Evolutionary conservation across 169 alveolate genomes (phyloP).

Genomic region (Cryptosporidium muris): DNA sequence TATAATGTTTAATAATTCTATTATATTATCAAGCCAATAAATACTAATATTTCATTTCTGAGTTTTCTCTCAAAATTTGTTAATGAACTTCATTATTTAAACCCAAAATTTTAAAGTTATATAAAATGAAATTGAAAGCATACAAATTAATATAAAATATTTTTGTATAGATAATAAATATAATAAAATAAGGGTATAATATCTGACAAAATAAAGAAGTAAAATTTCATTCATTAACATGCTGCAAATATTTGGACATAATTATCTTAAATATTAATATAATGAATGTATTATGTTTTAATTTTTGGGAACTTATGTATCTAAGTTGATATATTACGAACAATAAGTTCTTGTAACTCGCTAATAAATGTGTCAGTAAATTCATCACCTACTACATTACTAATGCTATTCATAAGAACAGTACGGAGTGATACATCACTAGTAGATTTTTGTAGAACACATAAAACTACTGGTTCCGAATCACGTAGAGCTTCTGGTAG

Average conservation of each 20-base stretch:
- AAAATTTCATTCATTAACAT: no score
- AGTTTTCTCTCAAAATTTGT: no score
- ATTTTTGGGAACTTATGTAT: no score
- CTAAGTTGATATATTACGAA: constrained; percentile 16
- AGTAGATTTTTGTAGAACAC: constrained; percentile 65
- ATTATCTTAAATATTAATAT: no score
- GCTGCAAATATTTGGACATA: no score
- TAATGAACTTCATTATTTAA: no score
- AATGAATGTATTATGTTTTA: no score
- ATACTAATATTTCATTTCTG: no score
- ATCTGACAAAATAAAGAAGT: background rate
- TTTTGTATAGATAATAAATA: background rate
- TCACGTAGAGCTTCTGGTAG: constrained; percentile 44
- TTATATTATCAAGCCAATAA: no score
- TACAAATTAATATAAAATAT: background rate
- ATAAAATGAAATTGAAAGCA: background rate
- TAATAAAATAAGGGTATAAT: background rate
- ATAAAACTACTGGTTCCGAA: constrained; percentile 65
- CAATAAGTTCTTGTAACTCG: constrained; percentile 57
- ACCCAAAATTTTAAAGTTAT: background rate
- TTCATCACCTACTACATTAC: constrained; percentile 46
- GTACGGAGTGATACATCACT: constrained; percentile 10
- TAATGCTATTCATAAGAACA: constrained; percentile 38
- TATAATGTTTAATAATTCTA: no score
- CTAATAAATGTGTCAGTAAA: constrained; percentile 29